Evolutionary conservation across 148 eudicot genomes (phyloP).

Genomic region (Polygonum maritimum): DNA sequence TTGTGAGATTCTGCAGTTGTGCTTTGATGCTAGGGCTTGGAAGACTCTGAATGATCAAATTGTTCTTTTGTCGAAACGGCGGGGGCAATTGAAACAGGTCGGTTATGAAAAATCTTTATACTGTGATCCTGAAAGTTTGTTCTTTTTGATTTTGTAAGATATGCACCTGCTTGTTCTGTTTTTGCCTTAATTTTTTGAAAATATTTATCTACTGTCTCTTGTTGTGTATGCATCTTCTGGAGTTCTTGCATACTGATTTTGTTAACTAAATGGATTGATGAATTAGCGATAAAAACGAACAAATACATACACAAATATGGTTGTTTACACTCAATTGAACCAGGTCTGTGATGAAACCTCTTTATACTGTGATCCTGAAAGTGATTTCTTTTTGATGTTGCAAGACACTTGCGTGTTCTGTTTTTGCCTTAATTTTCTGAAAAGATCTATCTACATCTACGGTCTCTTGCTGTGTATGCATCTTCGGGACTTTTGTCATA

Average conservation of each 20-base stretch:
- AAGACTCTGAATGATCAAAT: conserved; percentile 86
- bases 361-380: too few relatives aligned
- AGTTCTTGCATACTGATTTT: background rate
- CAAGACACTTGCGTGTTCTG: background rate
- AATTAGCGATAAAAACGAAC: background rate
- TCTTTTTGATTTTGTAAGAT: background rate
- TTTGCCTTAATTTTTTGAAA: too few relatives aligned
- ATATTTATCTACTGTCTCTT: background rate
- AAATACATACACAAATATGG: background rate
- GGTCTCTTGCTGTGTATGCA: background rate
- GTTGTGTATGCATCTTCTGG: background rate
- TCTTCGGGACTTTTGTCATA: background rate
- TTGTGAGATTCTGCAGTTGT: conserved; percentile 59
- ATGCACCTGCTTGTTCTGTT: background rate
- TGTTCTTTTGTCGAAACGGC: conserved; percentile 73
- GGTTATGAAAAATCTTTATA: too few relatives aligned
- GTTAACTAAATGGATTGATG: background rate
- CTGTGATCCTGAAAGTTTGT: too few relatives aligned
- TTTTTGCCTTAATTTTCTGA: background rate
- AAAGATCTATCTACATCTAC: too few relatives aligned
- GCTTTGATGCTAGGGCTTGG: conserved; percentile 78
- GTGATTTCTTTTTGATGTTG: background rate
- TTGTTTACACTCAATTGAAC: background rate
- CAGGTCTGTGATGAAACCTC: too few relatives aligned
- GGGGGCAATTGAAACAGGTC: conserved; percentile 89